phyloP scores from a whole-genome alignment of 2,329 filamentous ascomycete genomes.

The Cryphonectria parasitica region DNA sequence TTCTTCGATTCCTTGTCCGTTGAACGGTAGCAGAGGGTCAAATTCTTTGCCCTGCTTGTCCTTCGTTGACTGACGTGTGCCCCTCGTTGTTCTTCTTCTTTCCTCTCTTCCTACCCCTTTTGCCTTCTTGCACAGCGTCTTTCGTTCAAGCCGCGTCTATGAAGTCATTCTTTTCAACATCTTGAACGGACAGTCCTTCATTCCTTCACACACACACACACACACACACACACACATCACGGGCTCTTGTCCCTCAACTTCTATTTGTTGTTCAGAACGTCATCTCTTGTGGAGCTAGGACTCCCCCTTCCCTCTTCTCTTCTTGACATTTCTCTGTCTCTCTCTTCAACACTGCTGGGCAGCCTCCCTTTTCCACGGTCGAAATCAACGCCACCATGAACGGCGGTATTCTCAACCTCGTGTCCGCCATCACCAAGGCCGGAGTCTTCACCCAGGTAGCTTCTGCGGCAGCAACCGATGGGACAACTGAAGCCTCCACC shows the following conservation, averaged over 20 bases:
- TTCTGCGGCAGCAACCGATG: not conserved
- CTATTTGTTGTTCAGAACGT: not conserved
- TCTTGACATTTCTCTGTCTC: not conserved
- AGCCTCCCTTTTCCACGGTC: not conserved
- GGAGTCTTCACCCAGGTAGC: not conserved
- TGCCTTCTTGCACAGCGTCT: not conserved
- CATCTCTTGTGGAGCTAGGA: not conserved
- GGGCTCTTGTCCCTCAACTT: not conserved
- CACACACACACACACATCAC: not conserved
- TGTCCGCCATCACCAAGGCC: not conserved
- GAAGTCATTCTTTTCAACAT: constrained; percentile 16
- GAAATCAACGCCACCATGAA: not conserved
- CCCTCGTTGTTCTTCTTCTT: not conserved
- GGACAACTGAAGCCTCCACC: constrained; percentile 27
- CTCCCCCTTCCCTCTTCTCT: not conserved
- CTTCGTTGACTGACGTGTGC: constrained; percentile 7
- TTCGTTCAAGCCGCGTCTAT: not conserved
- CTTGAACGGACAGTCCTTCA: not conserved
- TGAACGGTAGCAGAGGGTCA: not conserved
- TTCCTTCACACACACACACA: not conserved
- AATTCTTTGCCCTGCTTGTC: not conserved
- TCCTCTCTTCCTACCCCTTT: not conserved
- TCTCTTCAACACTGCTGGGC: constrained; percentile 5
- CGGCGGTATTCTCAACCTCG: constrained; percentile 7
- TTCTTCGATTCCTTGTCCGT: not conserved